Conservation (phyloP, 2,329 filamentous ascomycete genomes). For the Stagonosporopsis cucurbitacearum region DNA sequence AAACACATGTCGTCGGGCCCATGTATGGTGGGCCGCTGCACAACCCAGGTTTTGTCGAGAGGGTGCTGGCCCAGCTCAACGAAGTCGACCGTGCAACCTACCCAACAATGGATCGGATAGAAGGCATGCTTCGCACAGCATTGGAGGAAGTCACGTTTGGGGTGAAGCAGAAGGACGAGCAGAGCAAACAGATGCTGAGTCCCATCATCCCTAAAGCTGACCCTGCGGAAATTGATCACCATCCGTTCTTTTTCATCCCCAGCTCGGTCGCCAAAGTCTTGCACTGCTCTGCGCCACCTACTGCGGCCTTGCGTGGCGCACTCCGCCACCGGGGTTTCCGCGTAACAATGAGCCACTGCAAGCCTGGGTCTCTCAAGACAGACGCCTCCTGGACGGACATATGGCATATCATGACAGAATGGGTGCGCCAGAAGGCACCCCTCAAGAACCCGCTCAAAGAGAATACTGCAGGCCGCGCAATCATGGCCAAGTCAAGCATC, state of each 20-base stretch:
- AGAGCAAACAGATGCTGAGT: constrained; percentile 41
- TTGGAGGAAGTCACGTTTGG: constrained; percentile 70
- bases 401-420: constrained; percentile 94
- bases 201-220: constrained; percentile 47
- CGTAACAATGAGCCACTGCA: constrained; percentile 85
- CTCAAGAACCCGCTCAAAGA: constrained; percentile 76
- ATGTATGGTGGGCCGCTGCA: constrained; percentile 96
- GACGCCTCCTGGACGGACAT: constrained; percentile 88
- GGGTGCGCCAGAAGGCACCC: constrained; percentile 80
- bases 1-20: constrained; percentile 86
- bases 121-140: constrained; percentile 90
- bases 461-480: constrained; percentile 72
- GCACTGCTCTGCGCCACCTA: constrained; percentile 79
- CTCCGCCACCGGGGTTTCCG: constrained; percentile 80
- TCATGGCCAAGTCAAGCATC: constrained; percentile 59
- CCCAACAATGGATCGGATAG: constrained; percentile 78
- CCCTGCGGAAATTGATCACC: constrained; percentile 64
- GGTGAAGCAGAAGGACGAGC: constrained; percentile 24
- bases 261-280: constrained; percentile 76
- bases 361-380: constrained; percentile 89
- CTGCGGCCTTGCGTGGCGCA: constrained; percentile 80
- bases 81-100: constrained; percentile 73
- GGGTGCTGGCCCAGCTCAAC: constrained; percentile 76
- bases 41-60: constrained; percentile 79
- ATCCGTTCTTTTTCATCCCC: constrained; percentile 87